Evolutionary conservation across 2,329 filamentous ascomycete genomes (phyloP).

Genomic region (Fusarium sterilihyphosum): DNA sequence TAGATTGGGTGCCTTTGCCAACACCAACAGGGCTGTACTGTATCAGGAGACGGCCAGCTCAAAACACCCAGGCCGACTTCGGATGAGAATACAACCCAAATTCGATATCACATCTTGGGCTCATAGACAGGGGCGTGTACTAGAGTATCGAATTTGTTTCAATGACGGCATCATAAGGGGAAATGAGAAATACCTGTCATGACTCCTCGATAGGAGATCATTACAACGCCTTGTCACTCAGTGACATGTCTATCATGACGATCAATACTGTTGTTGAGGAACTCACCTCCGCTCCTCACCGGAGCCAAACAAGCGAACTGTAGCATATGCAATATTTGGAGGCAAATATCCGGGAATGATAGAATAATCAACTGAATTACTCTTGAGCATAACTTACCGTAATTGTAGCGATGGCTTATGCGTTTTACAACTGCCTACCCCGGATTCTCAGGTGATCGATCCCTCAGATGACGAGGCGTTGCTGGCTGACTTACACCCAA

Average conservation of each 20-base stretch:
- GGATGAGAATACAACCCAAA: neutral
- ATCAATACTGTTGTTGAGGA: neutral
- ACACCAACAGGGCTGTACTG: neutral
- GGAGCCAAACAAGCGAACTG: neutral
- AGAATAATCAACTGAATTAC: neutral
- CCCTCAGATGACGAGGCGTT: conserved; percentile 30
- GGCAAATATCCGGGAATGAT: neutral
- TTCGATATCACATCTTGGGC: conserved; percentile 1
- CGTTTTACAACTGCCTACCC: conserved; percentile 3
- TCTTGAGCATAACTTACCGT: neutral
- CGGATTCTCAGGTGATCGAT: conserved; percentile 19
- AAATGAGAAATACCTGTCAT: conserved; percentile 13
- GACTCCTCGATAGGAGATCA: conserved; percentile 2
- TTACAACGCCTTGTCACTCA: conserved; percentile 5
- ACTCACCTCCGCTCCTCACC: neutral
- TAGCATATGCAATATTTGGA: neutral
- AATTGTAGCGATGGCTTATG: neutral
- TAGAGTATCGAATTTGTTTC: conserved; percentile 1
- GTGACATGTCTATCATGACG: conserved; percentile 10
- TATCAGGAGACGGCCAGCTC: conserved; percentile 19
- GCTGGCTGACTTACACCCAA: conserved; percentile 16
- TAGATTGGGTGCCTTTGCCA: conserved; percentile 3
- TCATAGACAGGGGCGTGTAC: neutral
- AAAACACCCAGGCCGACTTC: conserved; percentile 1
- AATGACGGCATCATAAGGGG: conserved; percentile 18